These are phyloP conservation scores for Colletotrichum aenigma DNA, from an alignment of 2,329 filamentous ascomycete species.

Conservation along the genomic window DNA sequence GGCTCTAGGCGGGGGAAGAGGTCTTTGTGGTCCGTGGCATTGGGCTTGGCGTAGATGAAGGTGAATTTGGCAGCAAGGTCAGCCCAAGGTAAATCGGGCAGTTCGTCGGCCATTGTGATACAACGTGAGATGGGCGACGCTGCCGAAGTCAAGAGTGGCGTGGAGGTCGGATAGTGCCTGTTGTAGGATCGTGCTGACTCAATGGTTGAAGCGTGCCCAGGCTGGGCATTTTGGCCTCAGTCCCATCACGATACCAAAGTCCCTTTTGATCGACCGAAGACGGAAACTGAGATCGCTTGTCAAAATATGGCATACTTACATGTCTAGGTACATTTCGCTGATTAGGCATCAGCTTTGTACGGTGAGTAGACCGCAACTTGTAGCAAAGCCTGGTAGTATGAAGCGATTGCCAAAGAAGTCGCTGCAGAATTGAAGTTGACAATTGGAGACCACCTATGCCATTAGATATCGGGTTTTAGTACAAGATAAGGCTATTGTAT, in stretches of 20 bases:
- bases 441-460: rapidly evolving
- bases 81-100: slow-evolving; percentile 21
- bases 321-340: background rate
- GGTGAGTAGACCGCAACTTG: background rate
- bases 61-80: slow-evolving; percentile 8
- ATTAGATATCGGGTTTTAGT: rapidly evolving
- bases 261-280: background rate
- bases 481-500: background rate
- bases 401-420: background rate
- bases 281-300: background rate
- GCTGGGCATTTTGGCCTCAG: background rate
- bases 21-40: background rate
- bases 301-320: rapidly evolving
- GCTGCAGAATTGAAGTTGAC: background rate
- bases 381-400: background rate
- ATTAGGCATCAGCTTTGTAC: background rate
- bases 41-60: background rate
- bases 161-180: background rate
- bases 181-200: background rate
- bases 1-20: slow-evolving; percentile 4
- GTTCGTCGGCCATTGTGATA: slow-evolving; percentile 20
- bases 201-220: background rate
- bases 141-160: background rate
- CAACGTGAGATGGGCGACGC: no score
- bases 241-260: background rate